Evolutionary conservation across 2,329 filamentous ascomycete species (phyloP), one percentile per base, ranked within the genome.

Genomic region (Penicillium oxalicum): DNA sequence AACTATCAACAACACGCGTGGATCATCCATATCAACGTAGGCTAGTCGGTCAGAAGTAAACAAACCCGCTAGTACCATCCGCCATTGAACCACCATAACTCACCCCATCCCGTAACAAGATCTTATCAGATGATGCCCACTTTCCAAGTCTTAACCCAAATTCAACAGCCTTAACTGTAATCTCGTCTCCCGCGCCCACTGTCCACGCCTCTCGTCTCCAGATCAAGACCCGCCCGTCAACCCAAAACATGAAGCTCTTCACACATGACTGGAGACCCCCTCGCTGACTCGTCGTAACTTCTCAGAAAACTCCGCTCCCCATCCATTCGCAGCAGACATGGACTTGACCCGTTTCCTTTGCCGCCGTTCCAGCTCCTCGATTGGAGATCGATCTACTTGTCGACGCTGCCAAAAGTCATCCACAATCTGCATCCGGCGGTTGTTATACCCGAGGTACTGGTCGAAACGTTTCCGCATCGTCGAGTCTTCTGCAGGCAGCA

Each of bases 331-430:
- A 32, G 11, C 35, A 3, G 42, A 44, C 29, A 40, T 47, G 5
- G 48, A 44, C 38, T 53, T 54, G 2, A 41, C 44, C 6, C 47
- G 47, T 43, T 53, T 47, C 29, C 29, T 43, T 4, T 40, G 41
- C 38, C 47, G 45, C 25, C 42, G 33, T 34, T 50, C 48, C 5
- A 44, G 18, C 29, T 35, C 39, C 7, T 38, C 43, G 25, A 55
- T 12, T 4, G 47, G 39, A 13, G 18, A 29, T 9, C 40, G 35
- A 33, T 60, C 55, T 28, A 53, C 54, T 44, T 67, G 59, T 28
- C 57, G 52, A 25, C 53, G 48, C 25, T 59, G 54, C 64, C 64
- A 67, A 40, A 67, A 64, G 49, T 66, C 64, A 3, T 66, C 61
- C 26, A 64, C 61, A 24, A 56, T 43, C 9, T 61, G 52, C 26